Evolutionary conservation across 177 flowering plant genomes (phyloP), one percentile per base, ranked within the genome.

Genomic region (Telopea speciosissima): DNA sequence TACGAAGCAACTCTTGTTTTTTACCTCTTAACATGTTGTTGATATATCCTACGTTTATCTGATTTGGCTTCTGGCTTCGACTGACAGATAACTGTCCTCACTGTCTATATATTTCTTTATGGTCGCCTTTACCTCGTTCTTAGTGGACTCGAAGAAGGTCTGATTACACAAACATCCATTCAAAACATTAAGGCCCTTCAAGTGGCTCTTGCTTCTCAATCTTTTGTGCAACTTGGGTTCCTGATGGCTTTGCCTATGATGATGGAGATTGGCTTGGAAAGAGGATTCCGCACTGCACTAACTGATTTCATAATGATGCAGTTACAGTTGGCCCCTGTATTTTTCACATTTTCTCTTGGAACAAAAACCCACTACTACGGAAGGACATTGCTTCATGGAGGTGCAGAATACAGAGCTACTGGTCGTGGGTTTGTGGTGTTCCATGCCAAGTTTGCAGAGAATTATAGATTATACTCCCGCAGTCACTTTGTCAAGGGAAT

Each of bases 341-440:
- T 95, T 77, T 95, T 95, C 79, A 95, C 99, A 19, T 95, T 95
- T 68, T 95, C 99, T 69, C 90, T 95, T 24, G 99, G 99, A 58
- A 95, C 99, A 24, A 95, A 91, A 77, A 91, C 99, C 66, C 99
- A 95, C 70, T 95, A 95, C 71, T 93, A 86, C 76, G 99, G 99
- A 65, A 85, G 99, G 76, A 95, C 98, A 9, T 79, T 95, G 62
- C 97, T 95, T 71, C 98, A 95, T 79, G 99, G 99, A 28, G 98
- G 98, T 78, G 98, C 98, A 59, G 89, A 93, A 73, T 95, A 95
- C 70, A 82, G 96, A 76, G 81, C 90, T 14, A 92, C 99, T 11
- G 99, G 99, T 44, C 89, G 98, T 67, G 99, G 99, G 3, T 95
- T 95, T 85, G 99, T 93, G 67, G 99, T 93, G 75, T 95, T 95